A percentile compares a stretch with the other conserved stretches of the same genome.
Evolutionary conservation across 768 basidiomycete species (phyloP).

Genomic region (Mycena haematopus): DNA sequence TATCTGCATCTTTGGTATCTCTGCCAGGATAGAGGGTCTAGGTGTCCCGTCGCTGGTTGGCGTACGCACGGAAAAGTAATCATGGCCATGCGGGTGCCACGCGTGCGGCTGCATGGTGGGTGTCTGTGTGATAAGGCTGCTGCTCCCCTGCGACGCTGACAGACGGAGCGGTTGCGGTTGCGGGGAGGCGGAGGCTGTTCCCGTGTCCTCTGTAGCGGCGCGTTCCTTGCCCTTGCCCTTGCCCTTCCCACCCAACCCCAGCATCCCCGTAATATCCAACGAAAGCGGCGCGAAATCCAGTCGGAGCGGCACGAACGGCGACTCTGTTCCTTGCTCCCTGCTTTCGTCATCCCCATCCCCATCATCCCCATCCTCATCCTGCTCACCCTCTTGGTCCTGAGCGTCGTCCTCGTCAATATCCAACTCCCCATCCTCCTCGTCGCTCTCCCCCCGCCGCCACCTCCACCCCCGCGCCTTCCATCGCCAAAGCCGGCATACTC

Average conservation of each 20-base stretch:
- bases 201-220: conserved; percentile 1
- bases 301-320: conserved; percentile 31
- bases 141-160: conserved; percentile 15
- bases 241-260: conserved; percentile 25
- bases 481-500: conserved; percentile 61
- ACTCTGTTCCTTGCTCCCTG: conserved; percentile 28
- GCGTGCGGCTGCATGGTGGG: conserved; percentile 4
- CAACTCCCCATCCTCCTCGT: conserved; percentile 42
- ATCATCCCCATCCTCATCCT: conserved; percentile 31
- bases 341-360: conserved; percentile 17
- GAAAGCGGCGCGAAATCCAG: conserved; percentile 41
- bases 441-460: conserved; percentile 38
- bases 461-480: conserved; percentile 43
- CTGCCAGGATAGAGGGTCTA: background rate
- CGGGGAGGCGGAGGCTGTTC: background rate
- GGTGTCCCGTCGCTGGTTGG: conserved; percentile 29
- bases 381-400: too few species aligned
- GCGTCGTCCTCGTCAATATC: conserved; percentile 39
- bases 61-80: conserved; percentile 32
- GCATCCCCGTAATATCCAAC: conserved; percentile 38
- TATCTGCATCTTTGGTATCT: too few species aligned
- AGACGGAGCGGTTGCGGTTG: conserved; percentile 2
- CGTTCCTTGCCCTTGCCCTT: conserved; percentile 37
- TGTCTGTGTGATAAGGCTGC: conserved; percentile 5
- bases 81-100: conserved; percentile 20